A percentile compares a stretch with the other conserved stretches of the same genome.
Evolutionary conservation across 768 basidiomycete species (phyloP).

Genomic region (Dioszegia hungarica): DNA sequence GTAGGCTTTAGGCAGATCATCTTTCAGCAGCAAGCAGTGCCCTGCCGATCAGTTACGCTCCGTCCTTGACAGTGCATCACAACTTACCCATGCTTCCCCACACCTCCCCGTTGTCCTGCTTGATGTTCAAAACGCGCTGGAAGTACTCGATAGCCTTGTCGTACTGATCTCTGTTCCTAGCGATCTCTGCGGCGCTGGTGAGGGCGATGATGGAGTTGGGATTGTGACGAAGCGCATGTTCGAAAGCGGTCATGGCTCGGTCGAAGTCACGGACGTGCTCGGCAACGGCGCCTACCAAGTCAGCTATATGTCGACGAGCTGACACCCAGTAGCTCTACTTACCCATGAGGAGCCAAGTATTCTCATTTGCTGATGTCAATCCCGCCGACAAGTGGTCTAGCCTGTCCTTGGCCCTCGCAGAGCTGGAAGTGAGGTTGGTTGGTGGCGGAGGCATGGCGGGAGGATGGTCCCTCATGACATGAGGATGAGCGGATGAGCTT

Average conservation of each 20-base stretch:
- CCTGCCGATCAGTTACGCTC: conserved; percentile 56
- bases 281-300: conserved; percentile 72
- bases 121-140: conserved; percentile 79
- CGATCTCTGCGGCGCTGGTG: conserved; percentile 90
- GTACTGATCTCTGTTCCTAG: conserved; percentile 95
- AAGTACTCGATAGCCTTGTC: conserved; percentile 97
- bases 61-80: neutral
- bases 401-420: conserved; percentile 31
- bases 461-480: neutral
- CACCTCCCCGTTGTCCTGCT: conserved; percentile 96
- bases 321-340: conserved; percentile 30
- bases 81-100: conserved; percentile 83
- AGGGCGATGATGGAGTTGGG: conserved; percentile 83
- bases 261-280: conserved; percentile 91
- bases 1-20: conserved; percentile 97
- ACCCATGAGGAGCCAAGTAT: conserved; percentile 95
- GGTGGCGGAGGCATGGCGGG: neutral
- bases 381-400: conserved; percentile 52
- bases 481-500: neutral
- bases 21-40: conserved; percentile 98
- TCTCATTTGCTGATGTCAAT: conserved; percentile 79
- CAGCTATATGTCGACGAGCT: neutral
- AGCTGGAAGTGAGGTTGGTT: conserved; percentile 11
- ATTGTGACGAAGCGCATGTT: conserved; percentile 92
- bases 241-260: conserved; percentile 86